Evolutionary conservation across 2,329 filamentous ascomycete species (phyloP), one percentile per base, ranked within the genome.

Genomic region (Hypocreales sp.): DNA sequence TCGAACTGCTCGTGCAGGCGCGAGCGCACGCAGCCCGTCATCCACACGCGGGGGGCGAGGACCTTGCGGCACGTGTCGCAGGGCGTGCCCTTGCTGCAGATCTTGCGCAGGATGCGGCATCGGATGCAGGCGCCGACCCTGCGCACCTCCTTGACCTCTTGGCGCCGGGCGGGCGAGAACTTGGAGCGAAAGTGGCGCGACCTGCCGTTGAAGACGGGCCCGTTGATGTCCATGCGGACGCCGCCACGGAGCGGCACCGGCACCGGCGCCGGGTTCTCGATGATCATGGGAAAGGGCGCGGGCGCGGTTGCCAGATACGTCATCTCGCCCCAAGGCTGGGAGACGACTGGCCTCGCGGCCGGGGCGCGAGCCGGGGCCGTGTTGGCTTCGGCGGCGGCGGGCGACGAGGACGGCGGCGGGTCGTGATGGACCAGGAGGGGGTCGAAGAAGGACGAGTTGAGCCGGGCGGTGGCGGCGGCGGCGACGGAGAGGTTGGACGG

Each of bases 101-200:
- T 72, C 50, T 78, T 78, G 31, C 72, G 62, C 20, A 78, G 48
- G 34, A 77, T 75, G 20, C 71, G 61, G 40, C 72, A 78, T 24
- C 72, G 58, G 28, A 76, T 73, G 38, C 72, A 78, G 9, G 72
- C 72, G 5, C 72, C 72, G 20, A 72, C 62, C 38, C 72, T 71
- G 15, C 72, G 64, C 14, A 77, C 67, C 35, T 71, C 67, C 36
- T 74, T 69, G 2, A 78, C 72, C 40, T 77, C 67, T 41, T 68
- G 72, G 14, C 72, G 58, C n/a, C 72, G 58, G 2, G 53, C 53
- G 5, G 66, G 56, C 13, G 62, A 66, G 36, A 76, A 76, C 7
- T 65, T 57, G 4, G 67, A 65, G 8, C 71, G 61, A 7, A 61
- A 60, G 38, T 73, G 61, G 11, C 61, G 61, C 2, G 60, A 53